Evolutionary conservation across 164 flowering plant species (phyloP).

Genomic region (Hamamelis virginiana): DNA sequence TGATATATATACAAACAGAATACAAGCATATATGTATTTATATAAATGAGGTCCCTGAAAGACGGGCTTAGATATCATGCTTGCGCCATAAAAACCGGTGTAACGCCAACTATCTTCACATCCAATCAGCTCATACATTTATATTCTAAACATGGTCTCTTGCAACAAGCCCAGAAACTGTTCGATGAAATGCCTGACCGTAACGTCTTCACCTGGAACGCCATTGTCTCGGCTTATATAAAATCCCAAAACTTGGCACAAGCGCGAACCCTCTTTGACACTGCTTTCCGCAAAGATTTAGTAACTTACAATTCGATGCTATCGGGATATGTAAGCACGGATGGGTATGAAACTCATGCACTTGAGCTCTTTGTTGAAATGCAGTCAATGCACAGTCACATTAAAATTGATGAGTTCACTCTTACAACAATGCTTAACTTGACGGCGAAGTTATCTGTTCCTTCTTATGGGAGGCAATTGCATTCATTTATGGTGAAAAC

Average conservation of each 20-base stretch:
- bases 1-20: too few species aligned
- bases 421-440: slow-evolving; percentile 68
- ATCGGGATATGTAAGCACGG: slow-evolving; percentile 48
- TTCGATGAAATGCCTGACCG: slow-evolving; percentile 82
- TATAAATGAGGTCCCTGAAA: slow-evolving; percentile 39
- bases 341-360: slow-evolving; percentile 49
- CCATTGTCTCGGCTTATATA: slow-evolving; percentile 58
- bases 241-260: slow-evolving; percentile 35
- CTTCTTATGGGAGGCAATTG: slow-evolving; percentile 53
- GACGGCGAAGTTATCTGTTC: slow-evolving; percentile 37
- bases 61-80: slow-evolving; percentile 41
- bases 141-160: slow-evolving; percentile 44
- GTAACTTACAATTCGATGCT: slow-evolving; percentile 78
- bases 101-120: slow-evolving; percentile 25
- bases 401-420: slow-evolving; percentile 56
- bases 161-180: slow-evolving; percentile 47
- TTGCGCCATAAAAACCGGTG: slow-evolving; percentile 44
- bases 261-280: slow-evolving; percentile 54
- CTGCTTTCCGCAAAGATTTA: slow-evolving; percentile 54
- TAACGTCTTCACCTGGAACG: slow-evolving; percentile 80
- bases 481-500: slow-evolving; percentile 71
- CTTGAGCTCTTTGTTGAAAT: slow-evolving; percentile 45
- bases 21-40: background rate
- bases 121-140: slow-evolving; percentile 60
- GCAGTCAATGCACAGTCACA: slow-evolving; percentile 27